These are phyloP conservation scores for Metarhizium sp. DNA, from an alignment of 2,329 filamentous ascomycete species.

Conservation along the genomic window DNA sequence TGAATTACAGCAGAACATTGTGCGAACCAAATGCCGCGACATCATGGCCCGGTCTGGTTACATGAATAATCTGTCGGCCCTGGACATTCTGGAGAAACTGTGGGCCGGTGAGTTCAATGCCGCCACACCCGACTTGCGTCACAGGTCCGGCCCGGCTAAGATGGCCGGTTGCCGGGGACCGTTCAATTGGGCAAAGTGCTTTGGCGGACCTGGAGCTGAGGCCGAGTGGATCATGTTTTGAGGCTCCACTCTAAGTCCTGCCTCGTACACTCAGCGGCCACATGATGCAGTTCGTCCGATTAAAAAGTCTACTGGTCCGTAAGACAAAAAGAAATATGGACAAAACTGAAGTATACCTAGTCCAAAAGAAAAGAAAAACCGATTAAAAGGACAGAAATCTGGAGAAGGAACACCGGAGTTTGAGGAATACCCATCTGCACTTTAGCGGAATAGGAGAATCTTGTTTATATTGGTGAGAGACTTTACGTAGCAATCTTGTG, in stretches of 20 bases:
- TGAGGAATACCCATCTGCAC: too few relatives aligned
- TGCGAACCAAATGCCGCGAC: slow-evolving; percentile 72
- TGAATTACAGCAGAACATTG: slow-evolving; percentile 66
- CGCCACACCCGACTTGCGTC: slow-evolving; percentile 23
- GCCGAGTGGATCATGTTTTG: slow-evolving; percentile 62
- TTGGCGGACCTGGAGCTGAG: slow-evolving; percentile 45
- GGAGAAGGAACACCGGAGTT: too few relatives aligned
- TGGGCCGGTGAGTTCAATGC: slow-evolving; percentile 54
- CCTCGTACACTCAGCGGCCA: too few relatives aligned
- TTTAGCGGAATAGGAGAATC: too few relatives aligned
- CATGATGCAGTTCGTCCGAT: too few relatives aligned
- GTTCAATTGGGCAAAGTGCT: slow-evolving; percentile 50
- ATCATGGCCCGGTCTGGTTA: slow-evolving; percentile 86
- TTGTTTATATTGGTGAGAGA: too few relatives aligned
- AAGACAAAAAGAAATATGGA: too few relatives aligned
- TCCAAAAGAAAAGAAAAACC: too few relatives aligned
- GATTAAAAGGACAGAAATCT: too few relatives aligned
- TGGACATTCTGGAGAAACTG: slow-evolving; percentile 77
- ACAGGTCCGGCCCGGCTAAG: slow-evolving; percentile 13
- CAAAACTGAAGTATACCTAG: too few relatives aligned
- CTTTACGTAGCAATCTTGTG: too few relatives aligned
- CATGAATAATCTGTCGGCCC: slow-evolving; percentile 81
- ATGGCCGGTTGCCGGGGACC: slow-evolving; percentile 35
- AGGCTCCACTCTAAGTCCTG: slow-evolving; percentile 8
- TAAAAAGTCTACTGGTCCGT: too few relatives aligned